Base-by-base conservation (phyloP, 306 rosid genomes). In the Lathyrus oleraceus region DNA sequence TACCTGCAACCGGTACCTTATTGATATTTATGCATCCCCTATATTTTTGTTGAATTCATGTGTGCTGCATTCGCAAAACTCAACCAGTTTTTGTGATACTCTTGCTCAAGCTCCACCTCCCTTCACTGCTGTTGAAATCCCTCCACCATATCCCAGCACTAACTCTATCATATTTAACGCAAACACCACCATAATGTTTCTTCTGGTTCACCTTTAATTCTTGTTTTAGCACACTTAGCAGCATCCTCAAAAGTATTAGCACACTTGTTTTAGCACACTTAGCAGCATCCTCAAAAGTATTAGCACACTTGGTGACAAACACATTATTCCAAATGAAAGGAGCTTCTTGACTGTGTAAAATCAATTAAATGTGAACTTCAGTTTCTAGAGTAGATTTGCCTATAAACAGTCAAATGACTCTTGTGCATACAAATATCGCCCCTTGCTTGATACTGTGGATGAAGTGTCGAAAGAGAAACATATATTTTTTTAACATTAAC, bases 381-480 rank as follows among this genome's bases (percentile, higher is more conserved):
- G 42, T 72, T 44, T 71, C 57, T 17, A 45, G 73, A 16, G 25
- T 35, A n/a, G 72, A 63, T 61, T 63, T 63, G 36, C 28, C 0
- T 17, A 44, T 63, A 54, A 30, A 62, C 35, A 42, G 57, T 42
- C 49, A 19, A 39, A 60, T 25, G 28, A 15, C 12, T 8, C 14
- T 17, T 45, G 45, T 32, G 19, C 16, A 12, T 49, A 25, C 35
- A 76, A 45, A 45, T 61, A 6, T 39, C 3, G 2, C 21, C 40
- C n/a, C 70, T 47, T 72, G 67, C 54, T 56, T 45, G n/a, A 21
- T 61, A 54, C 44, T 69, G 73, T 66, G 32, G 53, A 67, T 20
- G 2, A 63, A 47, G 38, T 12, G 28, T 36, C 60, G 51, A 43
- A 30, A 77, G 19, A 47, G 71, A 62, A 8, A 52, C 11, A 66